Base-by-base conservation (phyloP, 306 rosid species). In the Rubus parviflorus region DNA sequence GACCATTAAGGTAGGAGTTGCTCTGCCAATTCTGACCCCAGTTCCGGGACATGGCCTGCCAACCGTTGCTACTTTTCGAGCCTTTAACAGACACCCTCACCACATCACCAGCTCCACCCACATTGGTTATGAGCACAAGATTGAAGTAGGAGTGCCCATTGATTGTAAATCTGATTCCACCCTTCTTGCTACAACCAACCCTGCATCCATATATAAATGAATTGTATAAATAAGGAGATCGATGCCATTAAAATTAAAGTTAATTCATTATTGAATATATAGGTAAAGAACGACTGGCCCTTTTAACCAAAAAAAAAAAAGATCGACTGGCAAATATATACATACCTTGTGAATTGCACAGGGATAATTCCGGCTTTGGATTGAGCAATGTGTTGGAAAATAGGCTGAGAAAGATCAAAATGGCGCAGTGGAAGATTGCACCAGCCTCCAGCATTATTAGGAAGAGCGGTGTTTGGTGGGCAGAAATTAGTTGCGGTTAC, bases 1-100 rank as follows among this genome's bases (percentile, higher is more conserved):
- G 97, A 22, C 93, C 93, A 11, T 88, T 77, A 15, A 92, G 89
- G 74, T 80, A 48, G 23, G 84, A 12, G 72, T 90, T 92, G 88
- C 88, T 90, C 61, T 92, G 96, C 97, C 97, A 92, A 49, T 92
- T 92, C 61, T 92, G 97, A 0, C 97, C 97, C 97, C 96, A 92
- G 60, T 92, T 92, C 60, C 91, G 85, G 0, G 91, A 81, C 94
- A 92, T 86, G 11, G 90, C 54, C 79, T 83, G 80, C 97, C 97
- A 90, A 41, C 74, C 40, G 42, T 42, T 71, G 65, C 68, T 69
- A 16, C 92, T 85, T 75, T 76, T 87, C 4, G 96, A 92, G 22
- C 96, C 97, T 77, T 92, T 92, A 81, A 92, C 79, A 30, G 89
- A 86, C 77, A 86, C 97, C 0, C 89, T 83, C 3, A 77, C 83